These are phyloP conservation scores for Sclerotinia nivalis DNA, from an alignment of 2,329 filamentous ascomycete species.

Conservation along the genomic window DNA sequence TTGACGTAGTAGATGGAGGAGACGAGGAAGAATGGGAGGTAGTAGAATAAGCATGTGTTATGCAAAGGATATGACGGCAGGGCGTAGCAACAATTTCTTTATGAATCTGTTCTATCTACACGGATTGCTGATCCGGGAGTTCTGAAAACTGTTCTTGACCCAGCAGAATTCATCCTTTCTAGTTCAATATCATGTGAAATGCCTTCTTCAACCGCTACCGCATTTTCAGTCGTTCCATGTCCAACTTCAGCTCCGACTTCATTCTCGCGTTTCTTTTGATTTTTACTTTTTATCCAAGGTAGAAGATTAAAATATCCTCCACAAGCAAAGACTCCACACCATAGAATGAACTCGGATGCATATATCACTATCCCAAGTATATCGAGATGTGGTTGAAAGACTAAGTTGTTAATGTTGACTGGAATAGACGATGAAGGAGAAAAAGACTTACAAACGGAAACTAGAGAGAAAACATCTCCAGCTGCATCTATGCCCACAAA, in stretches of 20 bases:
- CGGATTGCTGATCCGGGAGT: conserved; percentile 48
- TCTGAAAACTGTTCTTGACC: conserved; percentile 56
- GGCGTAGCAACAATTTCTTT: background rate
- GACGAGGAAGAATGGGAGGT: conserved; percentile 11
- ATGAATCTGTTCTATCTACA: background rate
- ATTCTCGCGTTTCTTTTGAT: conserved; percentile 28
- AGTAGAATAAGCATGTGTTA: background rate
- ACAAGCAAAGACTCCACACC: conserved; percentile 66
- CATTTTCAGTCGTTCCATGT: conserved; percentile 2
- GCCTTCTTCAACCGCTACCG: conserved; percentile 11
- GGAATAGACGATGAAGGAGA: background rate
- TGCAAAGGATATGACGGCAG: background rate
- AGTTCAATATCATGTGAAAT: conserved; percentile 43
- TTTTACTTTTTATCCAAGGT: conserved; percentile 54
- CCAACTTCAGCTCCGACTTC: conserved; percentile 8
- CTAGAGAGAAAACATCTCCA: conserved; percentile 66
- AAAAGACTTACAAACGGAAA: conserved; percentile 53
- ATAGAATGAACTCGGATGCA: conserved; percentile 63
- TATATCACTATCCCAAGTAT: conserved; percentile 67
- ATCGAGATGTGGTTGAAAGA: conserved; percentile 61
- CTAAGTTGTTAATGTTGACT: conserved; percentile 25
- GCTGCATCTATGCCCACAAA: conserved; percentile 71
- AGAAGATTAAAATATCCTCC: conserved; percentile 65
- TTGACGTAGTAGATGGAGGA: background rate
- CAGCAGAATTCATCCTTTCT: conserved; percentile 57